Base-by-base conservation (phyloP, 176 grass and related monocot species). In the Aegilops speltoides region DNA sequence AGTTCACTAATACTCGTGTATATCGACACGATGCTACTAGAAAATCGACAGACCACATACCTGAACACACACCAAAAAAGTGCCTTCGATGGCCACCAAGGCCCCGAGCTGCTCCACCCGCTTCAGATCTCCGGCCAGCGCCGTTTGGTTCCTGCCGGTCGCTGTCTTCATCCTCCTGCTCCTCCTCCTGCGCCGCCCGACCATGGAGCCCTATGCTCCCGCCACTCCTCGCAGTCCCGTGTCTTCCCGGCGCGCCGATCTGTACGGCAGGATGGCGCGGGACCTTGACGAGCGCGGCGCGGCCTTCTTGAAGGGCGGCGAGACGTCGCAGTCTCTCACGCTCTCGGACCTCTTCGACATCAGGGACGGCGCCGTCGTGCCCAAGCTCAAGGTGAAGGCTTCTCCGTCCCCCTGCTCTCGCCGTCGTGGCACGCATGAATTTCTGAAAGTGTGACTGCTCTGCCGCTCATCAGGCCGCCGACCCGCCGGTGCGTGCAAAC, bases 401-500 rank as follows among this genome's bases (percentile, higher is more conserved):
- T 70, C 46, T 31, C 12, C 43, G 9, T 20, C 36, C 40, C 40
- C 3, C 77, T 81, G 20, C 66, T 56, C 74, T 78, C 10, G 15
- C n/a, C 22, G 52, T 69, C 41, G 1, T 78, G 59, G 8, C 73
- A 76, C 19, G 24, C 73, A 2, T 76, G 45, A 11, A 20, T 52
- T 48, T 45, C 69, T 83, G 36, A 74, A 50, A 68, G 41, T 75
- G 10, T 79, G 60, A 19, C 63, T 73, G 33, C 24, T 73, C 56
- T 73, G 26, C 24, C 32, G 36, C 52, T 71, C 10, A 13, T 43
- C 79, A 96, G 97, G 87, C 77, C 2, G 97, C 94, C 2, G 52
- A 96, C 59, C 97, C 97, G 50, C 97, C 97, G 7, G 97, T 96
- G 80, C 94, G 94, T 26, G 97, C 97, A 5, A 96, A 88, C 50